These are phyloP conservation scores for Sarocladium brachiariae DNA, from an alignment of 2,329 filamentous ascomycete species.

Conservation along the genomic window DNA sequence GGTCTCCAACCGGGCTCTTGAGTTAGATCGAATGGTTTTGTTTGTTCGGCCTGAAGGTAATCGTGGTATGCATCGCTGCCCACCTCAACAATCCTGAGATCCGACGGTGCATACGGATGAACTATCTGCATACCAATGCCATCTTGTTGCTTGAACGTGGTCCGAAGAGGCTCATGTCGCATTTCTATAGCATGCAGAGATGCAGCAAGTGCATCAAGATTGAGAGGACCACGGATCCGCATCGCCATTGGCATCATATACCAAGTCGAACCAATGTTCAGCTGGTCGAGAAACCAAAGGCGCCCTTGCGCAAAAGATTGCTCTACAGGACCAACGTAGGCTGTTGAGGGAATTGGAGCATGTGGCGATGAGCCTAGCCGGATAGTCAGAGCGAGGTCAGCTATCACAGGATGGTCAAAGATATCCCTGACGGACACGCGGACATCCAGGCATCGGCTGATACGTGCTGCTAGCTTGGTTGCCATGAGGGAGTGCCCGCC, in stretches of 20 bases:
- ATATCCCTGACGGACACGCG: neutral
- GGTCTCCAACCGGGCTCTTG: slow-evolving; percentile 18
- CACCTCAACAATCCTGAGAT: neutral
- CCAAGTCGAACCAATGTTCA: slow-evolving; percentile 14
- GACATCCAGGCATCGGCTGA: neutral
- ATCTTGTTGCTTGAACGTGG: slow-evolving; percentile 13
- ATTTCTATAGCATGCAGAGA: slow-evolving; percentile 14
- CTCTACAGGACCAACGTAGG: slow-evolving; percentile 13
- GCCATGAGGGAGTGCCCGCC: slow-evolving; percentile 13
- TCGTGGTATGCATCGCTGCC: neutral
- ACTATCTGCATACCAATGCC: slow-evolving; percentile 13
- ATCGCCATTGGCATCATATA: slow-evolving; percentile 15
- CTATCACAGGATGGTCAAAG: neutral
- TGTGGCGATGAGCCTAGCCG: neutral
- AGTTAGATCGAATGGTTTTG: slow-evolving; percentile 17
- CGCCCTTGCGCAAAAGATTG: slow-evolving; percentile 18
- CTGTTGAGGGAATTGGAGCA: neutral
- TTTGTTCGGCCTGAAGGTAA: slow-evolving; percentile 11
- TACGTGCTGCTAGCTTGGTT: slow-evolving; percentile 9
- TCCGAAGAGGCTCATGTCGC: slow-evolving; percentile 17
- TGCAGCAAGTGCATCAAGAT: slow-evolving; percentile 11
- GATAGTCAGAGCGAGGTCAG: slow-evolving; percentile 1
- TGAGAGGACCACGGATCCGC: slow-evolving; percentile 12
- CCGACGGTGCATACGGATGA: neutral
- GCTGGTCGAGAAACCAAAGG: slow-evolving; percentile 18